phyloP scores from a whole-genome alignment of 345 rosid genomes.

The Populus nigra region DNA sequence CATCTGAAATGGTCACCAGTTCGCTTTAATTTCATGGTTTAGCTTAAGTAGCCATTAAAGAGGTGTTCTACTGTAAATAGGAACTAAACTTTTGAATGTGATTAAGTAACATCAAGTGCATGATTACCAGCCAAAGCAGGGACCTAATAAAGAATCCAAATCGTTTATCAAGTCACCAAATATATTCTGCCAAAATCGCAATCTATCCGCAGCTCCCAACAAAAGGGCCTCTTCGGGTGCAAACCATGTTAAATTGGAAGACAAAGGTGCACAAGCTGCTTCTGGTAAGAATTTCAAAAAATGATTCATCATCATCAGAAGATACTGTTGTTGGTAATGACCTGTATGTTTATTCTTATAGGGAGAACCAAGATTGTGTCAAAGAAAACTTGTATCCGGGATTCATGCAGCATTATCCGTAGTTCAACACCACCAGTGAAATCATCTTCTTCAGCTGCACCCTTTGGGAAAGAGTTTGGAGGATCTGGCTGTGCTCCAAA shows the following conservation, averaged over 20 bases:
- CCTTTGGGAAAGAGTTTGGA: neutral
- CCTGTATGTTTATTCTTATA: constrained; percentile 11
- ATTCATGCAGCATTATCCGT: constrained; percentile 10
- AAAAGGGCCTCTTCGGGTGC: constrained; percentile 27
- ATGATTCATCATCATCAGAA: neutral
- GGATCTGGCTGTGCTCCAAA: constrained; percentile 1
- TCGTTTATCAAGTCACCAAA: constrained; percentile 30
- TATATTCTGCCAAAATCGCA: constrained; percentile 9
- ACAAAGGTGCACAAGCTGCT: constrained; percentile 23
- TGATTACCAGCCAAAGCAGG: constrained; percentile 20
- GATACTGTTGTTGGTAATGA: neutral
- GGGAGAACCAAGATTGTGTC: constrained; percentile 21
- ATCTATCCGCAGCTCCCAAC: constrained; percentile 14
- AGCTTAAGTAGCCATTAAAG: neutral
- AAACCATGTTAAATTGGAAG: constrained; percentile 23
- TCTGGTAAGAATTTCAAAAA: constrained; percentile 17
- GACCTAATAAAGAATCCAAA: constrained; percentile 9
- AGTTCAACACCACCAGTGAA: constrained; percentile 13
- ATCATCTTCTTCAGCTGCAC: constrained; percentile 25
- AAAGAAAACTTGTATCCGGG: constrained; percentile 27
- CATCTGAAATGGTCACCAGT: neutral
- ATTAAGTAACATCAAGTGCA: constrained; percentile 11
- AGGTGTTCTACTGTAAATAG: neutral
- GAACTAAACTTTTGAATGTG: neutral
- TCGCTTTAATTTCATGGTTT: neutral